Evolutionary conservation across 805 yeast species (phyloP), one percentile per base, ranked within the genome.

Genomic region (Brettanomyces bruxellensis): DNA sequence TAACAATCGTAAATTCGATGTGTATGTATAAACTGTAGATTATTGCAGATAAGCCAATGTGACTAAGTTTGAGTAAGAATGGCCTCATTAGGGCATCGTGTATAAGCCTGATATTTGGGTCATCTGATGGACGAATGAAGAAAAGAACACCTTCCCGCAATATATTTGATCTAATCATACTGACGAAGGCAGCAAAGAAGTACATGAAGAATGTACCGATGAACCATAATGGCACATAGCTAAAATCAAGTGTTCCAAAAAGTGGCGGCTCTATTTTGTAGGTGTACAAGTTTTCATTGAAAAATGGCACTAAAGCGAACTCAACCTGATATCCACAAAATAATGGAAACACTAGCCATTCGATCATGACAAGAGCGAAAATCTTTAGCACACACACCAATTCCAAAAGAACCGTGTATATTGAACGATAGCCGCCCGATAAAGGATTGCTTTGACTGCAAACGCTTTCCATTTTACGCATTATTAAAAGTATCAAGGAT

Each of bases 81-180:
- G 96, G 86, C 53, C 85, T 79, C 48, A 85, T 83, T 45, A 93
- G 64, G 1, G 95, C 93, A 59, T 90, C 96, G 53, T 88, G 91
- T 38, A 91, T 74, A 11, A 93, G 76, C 53, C 91, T 79, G 41
- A 88, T 81, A 55, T 86, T 84, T 37, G 95, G 96, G 60, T 93
- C 97, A 55, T 89, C 96, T 4, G 96, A 96, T 23, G 95, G 88
- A 55, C 96, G 76, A 49, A 93, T 85, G 67, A 93, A 93, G 62
- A 80, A 93, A 41, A 93, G 69, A 7, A 87, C 96, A 11, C 99
- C 99, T 0, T 85, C 83, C 47, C 99, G 75, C 48, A 91, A 72
- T 37, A 88, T 79, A 49, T 70, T 66, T 40, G 75, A 68, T 50
- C 99, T 73, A 22, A 82, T 74, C 89, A 89, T 83, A 18, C 95